phyloP scores from a whole-genome alignment of 192 early-diverging fungal species.

The Pilobolus umbonatus region DNA sequence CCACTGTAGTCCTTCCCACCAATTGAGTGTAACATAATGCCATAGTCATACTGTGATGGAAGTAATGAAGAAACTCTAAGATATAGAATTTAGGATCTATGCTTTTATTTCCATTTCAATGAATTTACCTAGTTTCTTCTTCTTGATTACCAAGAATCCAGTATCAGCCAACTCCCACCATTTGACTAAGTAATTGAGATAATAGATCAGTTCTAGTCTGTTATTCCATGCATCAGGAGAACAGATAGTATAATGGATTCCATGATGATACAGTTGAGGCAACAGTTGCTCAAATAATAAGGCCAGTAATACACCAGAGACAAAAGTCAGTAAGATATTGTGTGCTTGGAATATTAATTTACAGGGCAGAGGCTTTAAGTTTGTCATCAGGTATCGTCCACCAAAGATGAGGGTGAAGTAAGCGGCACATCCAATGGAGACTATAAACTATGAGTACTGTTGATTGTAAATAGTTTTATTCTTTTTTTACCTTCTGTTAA shows the following conservation, averaged over 20 bases:
- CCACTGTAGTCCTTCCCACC: constrained; percentile 64
- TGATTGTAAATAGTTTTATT: background rate
- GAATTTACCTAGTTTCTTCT: constrained; percentile 67
- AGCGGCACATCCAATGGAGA: constrained; percentile 26
- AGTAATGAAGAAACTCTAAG: constrained; percentile 84
- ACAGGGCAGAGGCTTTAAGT: constrained; percentile 63
- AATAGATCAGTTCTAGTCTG: constrained; percentile 74
- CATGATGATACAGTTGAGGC: constrained; percentile 62
- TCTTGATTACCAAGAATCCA: constrained; percentile 80
- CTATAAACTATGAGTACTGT: background rate
- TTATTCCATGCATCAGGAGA: constrained; percentile 61
- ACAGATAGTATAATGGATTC: constrained; percentile 70
- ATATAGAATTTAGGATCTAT: background rate
- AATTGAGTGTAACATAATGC: constrained; percentile 83
- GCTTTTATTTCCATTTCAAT: background rate
- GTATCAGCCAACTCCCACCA: constrained; percentile 89
- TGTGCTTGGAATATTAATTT: constrained; percentile 71
- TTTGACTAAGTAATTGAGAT: constrained; percentile 88
- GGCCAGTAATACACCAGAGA: constrained; percentile 61
- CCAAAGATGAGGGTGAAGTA: constrained; percentile 79
- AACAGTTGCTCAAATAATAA: constrained; percentile 70
- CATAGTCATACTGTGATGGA: constrained; percentile 91
- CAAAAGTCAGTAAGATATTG: constrained; percentile 67
- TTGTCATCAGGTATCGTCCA: constrained; percentile 62
- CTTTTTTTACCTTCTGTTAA: constrained; percentile 37